Percentiles rank a stretch among this genome's conserved stretches.
Conservation (phyloP, 805 yeast genomes). For the Clavispora fructus region DNA sequence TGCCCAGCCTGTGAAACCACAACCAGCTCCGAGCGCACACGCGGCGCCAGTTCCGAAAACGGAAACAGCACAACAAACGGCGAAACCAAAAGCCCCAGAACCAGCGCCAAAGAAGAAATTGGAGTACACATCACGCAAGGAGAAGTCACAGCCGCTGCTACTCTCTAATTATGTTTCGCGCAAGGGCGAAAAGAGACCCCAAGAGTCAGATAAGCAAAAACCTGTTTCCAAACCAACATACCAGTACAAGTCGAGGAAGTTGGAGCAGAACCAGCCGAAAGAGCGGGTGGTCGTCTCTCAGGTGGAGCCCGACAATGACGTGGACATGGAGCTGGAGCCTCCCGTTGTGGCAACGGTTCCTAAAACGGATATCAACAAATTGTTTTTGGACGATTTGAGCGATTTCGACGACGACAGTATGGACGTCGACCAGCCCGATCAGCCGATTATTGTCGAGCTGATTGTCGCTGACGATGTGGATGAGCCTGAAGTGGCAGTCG, state of each 20-base stretch:
- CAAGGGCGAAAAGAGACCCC: slow-evolving; percentile 6
- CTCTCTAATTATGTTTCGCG: slow-evolving; percentile 13
- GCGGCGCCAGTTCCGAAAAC: background rate
- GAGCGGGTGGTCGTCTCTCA: slow-evolving; percentile 36
- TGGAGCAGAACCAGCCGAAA: slow-evolving; percentile 22
- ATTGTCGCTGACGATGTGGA: slow-evolving; percentile 6
- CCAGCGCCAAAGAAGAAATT: slow-evolving; percentile 5
- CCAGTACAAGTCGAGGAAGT: slow-evolving; percentile 34
- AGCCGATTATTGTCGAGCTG: slow-evolving; percentile 4
- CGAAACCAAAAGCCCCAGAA: background rate
- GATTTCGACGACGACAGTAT: slow-evolving; percentile 7
- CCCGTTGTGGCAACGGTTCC: background rate
- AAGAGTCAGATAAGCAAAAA: slow-evolving; percentile 1
- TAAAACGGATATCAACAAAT: slow-evolving; percentile 6
- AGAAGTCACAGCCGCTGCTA: slow-evolving; percentile 6
- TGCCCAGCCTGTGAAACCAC: background rate
- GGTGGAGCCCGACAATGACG: slow-evolving; percentile 3
- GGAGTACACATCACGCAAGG: slow-evolving; percentile 12
- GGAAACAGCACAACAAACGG: background rate
- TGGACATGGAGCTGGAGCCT: background rate
- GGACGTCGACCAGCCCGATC: slow-evolving; percentile 3
- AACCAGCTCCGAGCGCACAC: background rate
- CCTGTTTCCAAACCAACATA: slow-evolving; percentile 5
- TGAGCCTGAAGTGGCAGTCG: background rate
- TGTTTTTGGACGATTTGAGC: slow-evolving; percentile 15